A percentile compares a stretch with the other conserved stretches of the same genome.
Evolutionary conservation across 768 basidiomycete species (phyloP).

Genomic region (Amanita rubescens): DNA sequence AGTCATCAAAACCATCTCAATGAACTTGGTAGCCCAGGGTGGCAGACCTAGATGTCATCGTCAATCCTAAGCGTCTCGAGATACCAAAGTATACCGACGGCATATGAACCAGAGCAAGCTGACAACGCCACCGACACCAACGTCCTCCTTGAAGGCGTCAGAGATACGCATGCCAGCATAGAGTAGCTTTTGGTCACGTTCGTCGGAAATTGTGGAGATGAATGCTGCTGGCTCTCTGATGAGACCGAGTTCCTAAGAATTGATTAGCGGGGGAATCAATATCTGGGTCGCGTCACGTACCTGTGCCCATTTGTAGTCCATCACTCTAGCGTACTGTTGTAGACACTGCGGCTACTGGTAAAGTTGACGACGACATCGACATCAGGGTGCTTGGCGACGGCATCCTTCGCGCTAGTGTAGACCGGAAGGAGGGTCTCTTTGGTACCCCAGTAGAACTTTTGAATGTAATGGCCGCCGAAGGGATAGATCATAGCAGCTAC

Average conservation of each 20-base stretch:
- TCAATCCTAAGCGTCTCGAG: neutral
- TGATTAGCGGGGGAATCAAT: neutral
- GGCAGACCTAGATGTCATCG: conserved; percentile 47
- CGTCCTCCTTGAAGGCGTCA: conserved; percentile 96
- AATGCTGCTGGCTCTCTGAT: conserved; percentile 98
- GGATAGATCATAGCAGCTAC: conserved; percentile 99
- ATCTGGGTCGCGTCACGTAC: conserved; percentile 11
- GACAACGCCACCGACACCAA: conserved; percentile 96
- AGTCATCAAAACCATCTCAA: conserved; percentile 99
- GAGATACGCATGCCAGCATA: conserved; percentile 99
- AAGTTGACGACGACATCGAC: conserved; percentile 99
- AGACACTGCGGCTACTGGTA: conserved; percentile 88
- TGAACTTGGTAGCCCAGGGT: conserved; percentile 93
- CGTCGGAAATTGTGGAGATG: conserved; percentile 98
- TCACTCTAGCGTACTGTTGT: conserved; percentile 93
- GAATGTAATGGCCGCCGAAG: conserved; percentile 99
- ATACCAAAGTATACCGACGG: conserved; percentile 33
- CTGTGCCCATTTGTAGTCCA: conserved; percentile 99
- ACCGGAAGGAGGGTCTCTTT: conserved; percentile 98
- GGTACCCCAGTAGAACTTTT: conserved; percentile 99
- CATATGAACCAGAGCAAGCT: conserved; percentile 97
- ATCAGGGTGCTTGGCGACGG: conserved; percentile 89
- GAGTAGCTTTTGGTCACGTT: conserved; percentile 96
- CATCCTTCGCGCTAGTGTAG: conserved; percentile 88
- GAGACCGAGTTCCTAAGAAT: conserved; percentile 73